Conservation (phyloP, 2,329 filamentous ascomycete species). For the Huntiella omanensis region DNA sequence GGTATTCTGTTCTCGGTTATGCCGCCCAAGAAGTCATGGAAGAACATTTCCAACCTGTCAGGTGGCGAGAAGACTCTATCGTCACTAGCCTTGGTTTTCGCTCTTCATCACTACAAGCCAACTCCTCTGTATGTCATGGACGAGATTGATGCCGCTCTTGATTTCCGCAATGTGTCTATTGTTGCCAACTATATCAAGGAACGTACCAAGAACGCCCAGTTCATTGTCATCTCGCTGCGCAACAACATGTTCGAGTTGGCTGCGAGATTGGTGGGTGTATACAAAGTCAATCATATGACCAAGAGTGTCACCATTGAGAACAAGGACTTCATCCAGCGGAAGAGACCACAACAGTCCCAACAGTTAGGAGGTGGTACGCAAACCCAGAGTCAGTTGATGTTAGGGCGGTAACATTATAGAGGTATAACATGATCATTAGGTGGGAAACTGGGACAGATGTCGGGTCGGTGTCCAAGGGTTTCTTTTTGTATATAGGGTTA, state of each 20-base stretch:
- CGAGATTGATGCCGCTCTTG: conserved; percentile 93
- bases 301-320: conserved; percentile 86
- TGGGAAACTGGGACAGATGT: neutral
- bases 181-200: conserved; percentile 99
- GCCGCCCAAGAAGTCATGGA: conserved; percentile 99
- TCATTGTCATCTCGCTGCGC: conserved; percentile 90
- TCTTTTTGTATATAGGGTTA: no score
- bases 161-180: conserved; percentile 96
- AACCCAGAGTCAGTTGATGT: conserved; percentile 3
- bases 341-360: conserved; percentile 17
- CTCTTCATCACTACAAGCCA: conserved; percentile 91
- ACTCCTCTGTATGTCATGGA: conserved; percentile 99
- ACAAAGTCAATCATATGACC: conserved; percentile 99
- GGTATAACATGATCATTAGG: neutral
- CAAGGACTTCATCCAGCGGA: conserved; percentile 45
- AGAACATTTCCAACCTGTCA: conserved; percentile 90
- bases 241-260: conserved; percentile 99
- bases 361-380: neutral
- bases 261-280: conserved; percentile 85
- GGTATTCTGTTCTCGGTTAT: conserved; percentile 96
- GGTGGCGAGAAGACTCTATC: conserved; percentile 96
- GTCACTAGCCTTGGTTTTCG: conserved; percentile 89
- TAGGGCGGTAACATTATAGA: neutral
- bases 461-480: no score
- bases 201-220: conserved; percentile 95